Percentiles rank a stretch among this genome's conserved stretches.
Conservation (phyloP, 805 yeast species). For the Candida boleticola region DNA sequence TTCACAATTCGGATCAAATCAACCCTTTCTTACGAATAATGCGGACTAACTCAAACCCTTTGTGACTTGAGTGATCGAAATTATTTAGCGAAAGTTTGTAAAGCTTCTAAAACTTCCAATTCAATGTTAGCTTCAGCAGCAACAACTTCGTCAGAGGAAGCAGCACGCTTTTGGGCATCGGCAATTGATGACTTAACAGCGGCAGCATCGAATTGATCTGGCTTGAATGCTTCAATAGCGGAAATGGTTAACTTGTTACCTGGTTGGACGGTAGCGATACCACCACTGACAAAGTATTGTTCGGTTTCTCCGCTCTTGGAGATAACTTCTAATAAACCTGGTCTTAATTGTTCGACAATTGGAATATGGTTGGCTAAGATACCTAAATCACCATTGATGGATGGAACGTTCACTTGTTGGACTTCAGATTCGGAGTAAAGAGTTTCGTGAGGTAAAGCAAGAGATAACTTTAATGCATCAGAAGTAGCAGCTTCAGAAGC, state of each 20-base stretch:
- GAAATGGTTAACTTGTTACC: slow-evolving; percentile 87
- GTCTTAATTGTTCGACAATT: slow-evolving; percentile 90
- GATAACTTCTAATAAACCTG: slow-evolving; percentile 92
- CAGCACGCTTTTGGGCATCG: slow-evolving; percentile 90
- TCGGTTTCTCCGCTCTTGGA: slow-evolving; percentile 69
- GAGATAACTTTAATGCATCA: slow-evolving; percentile 79
- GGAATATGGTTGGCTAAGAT: slow-evolving; percentile 97
- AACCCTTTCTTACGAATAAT: no score
- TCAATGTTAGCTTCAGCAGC: slow-evolving; percentile 95
- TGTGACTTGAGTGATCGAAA: no score
- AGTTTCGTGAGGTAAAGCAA: slow-evolving; percentile 87
- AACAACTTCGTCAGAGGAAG: slow-evolving; percentile 79
- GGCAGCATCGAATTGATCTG: slow-evolving; percentile 79
- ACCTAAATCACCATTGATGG: slow-evolving; percentile 95
- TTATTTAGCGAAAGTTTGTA: slow-evolving; percentile 77
- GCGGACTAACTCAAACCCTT: no score
- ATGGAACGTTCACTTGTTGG: slow-evolving; percentile 88
- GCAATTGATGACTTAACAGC: slow-evolving; percentile 77
- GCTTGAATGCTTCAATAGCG: slow-evolving; percentile 92
- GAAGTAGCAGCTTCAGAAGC: slow-evolving; percentile 71
- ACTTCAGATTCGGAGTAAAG: slow-evolving; percentile 57
- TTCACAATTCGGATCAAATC: no score
- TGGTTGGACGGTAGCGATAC: slow-evolving; percentile 95
- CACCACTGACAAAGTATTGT: slow-evolving; percentile 91
- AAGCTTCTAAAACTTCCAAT: slow-evolving; percentile 93